A percentile compares a stretch with the other conserved stretches of the same genome.
Conservation (phyloP, 345 rosid genomes). For the Conringia planisiliqua region DNA sequence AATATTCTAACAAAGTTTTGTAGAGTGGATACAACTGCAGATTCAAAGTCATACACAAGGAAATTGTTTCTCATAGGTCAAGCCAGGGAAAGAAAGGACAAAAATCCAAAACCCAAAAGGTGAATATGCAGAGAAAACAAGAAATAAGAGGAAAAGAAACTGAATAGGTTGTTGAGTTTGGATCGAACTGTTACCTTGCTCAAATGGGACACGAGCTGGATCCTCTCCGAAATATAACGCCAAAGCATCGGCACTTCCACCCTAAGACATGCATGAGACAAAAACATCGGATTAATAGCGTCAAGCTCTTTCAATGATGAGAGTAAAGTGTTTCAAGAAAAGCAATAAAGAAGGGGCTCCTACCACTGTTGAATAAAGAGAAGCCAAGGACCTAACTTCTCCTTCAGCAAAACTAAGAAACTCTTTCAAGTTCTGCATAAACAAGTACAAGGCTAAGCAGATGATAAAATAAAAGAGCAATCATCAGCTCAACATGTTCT, state of each 20-base stretch:
- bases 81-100: background rate
- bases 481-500: background rate
- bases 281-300: background rate
- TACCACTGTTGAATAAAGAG: constrained; percentile 71
- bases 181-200: constrained; percentile 55
- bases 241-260: constrained; percentile 80
- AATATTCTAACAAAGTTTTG: constrained; percentile 74
- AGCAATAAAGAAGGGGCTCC: constrained; percentile 21
- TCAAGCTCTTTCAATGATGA: background rate
- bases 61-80: constrained; percentile 1
- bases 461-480: background rate
- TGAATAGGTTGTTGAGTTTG: background rate
- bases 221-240: constrained; percentile 87
- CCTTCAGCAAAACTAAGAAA: constrained; percentile 70
- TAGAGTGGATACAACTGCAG: constrained; percentile 72
- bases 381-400: constrained; percentile 69
- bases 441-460: constrained; percentile 28
- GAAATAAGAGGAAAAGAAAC: constrained; percentile 3
- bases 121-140: background rate
- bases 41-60: constrained; percentile 16
- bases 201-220: constrained; percentile 84
- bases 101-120: background rate
- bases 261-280: constrained; percentile 41
- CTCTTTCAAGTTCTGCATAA: constrained; percentile 63
- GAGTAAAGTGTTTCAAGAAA: background rate